phyloP scores from a whole-genome alignment of 2,329 filamentous ascomycete genomes.

The Sporothrix curviconia region DNA sequence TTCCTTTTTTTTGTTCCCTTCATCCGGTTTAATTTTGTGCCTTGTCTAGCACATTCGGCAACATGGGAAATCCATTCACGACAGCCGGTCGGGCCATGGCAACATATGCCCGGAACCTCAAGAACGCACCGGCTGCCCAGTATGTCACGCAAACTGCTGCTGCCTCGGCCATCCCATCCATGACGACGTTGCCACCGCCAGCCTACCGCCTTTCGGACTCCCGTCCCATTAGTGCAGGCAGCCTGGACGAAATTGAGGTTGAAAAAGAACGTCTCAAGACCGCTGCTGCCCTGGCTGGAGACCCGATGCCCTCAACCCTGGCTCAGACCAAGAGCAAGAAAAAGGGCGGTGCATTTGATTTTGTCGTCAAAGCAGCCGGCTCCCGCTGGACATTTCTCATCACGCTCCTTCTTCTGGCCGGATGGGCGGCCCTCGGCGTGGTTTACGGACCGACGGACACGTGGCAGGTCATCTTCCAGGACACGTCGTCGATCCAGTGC shows the following conservation, averaged over 20 bases:
- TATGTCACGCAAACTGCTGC: constrained; percentile 18
- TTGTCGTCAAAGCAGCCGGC: constrained; percentile 19
- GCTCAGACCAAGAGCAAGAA: constrained; percentile 6
- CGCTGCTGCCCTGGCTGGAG: not conserved
- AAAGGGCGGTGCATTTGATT: constrained; percentile 14
- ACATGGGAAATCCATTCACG: constrained; percentile 10
- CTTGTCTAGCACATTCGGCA: not conserved
- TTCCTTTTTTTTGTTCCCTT: not conserved
- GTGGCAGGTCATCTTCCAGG: constrained; percentile 32
- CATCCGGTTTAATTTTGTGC: not conserved
- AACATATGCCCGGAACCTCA: constrained; percentile 17
- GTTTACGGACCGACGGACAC: constrained; percentile 27
- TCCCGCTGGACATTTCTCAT: constrained; percentile 23
- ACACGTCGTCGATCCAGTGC: constrained; percentile 31
- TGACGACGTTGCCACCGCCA: constrained; percentile 15
- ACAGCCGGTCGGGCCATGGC: constrained; percentile 9
- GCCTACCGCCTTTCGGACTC: constrained; percentile 10
- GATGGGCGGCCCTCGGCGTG: constrained; percentile 28
- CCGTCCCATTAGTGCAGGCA: constrained; percentile 6
- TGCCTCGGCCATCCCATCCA: constrained; percentile 17
- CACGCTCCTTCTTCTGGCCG: constrained; percentile 26
- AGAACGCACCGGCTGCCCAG: constrained; percentile 18
- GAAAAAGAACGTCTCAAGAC: constrained; percentile 14
- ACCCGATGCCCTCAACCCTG: not conserved
- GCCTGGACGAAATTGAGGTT: constrained; percentile 12